Percentiles rank a stretch among this genome's conserved stretches.
These are phyloP conservation scores for Fusarium robinianum DNA, from an alignment of 2,329 filamentous ascomycete species.

Conservation along the genomic window DNA sequence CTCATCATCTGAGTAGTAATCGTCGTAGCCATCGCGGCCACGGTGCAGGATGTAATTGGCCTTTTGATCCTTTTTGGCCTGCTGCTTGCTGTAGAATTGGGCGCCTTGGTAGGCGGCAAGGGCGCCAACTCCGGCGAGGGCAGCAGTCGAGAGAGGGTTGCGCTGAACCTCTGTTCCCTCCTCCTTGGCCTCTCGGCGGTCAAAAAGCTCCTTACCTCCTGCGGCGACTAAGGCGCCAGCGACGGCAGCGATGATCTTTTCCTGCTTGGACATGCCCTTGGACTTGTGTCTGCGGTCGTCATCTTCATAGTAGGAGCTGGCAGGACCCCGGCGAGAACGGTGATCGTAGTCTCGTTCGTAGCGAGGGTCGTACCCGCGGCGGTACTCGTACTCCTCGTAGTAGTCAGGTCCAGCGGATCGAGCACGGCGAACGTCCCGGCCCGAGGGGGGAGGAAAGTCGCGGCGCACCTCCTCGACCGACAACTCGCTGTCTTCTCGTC, in stretches of 20 bases:
- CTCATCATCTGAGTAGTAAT: slow-evolving; percentile 64
- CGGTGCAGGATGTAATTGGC: slow-evolving; percentile 58
- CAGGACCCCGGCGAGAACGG: slow-evolving; percentile 53
- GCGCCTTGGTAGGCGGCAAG: slow-evolving; percentile 67
- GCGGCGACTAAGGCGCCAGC: slow-evolving; percentile 67
- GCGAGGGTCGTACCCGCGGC: slow-evolving; percentile 55
- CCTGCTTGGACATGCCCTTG: slow-evolving; percentile 60
- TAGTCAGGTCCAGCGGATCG: slow-evolving; percentile 66
- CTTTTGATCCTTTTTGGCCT: slow-evolving; percentile 60
- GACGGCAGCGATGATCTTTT: slow-evolving; percentile 69
- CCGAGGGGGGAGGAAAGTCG: slow-evolving; percentile 76
- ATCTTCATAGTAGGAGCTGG: slow-evolving; percentile 60
- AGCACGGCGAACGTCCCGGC: slow-evolving; percentile 60
- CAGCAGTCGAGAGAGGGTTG: slow-evolving; percentile 63
- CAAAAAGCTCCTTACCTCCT: slow-evolving; percentile 68
- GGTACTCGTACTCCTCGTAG: slow-evolving; percentile 58
- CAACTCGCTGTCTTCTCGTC: slow-evolving; percentile 73
- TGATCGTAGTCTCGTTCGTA: slow-evolving; percentile 47
- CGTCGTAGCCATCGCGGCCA: slow-evolving; percentile 57
- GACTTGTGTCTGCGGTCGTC: slow-evolving; percentile 57
- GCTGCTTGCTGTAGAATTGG: slow-evolving; percentile 65
- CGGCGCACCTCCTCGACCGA: slow-evolving; percentile 82
- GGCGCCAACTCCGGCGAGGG: slow-evolving; percentile 66
- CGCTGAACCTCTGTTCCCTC: slow-evolving; percentile 57
- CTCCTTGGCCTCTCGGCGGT: slow-evolving; percentile 62